phyloP scores from a whole-genome alignment of 2,329 filamentous ascomycete species.

The Alternaria sp. region DNA sequence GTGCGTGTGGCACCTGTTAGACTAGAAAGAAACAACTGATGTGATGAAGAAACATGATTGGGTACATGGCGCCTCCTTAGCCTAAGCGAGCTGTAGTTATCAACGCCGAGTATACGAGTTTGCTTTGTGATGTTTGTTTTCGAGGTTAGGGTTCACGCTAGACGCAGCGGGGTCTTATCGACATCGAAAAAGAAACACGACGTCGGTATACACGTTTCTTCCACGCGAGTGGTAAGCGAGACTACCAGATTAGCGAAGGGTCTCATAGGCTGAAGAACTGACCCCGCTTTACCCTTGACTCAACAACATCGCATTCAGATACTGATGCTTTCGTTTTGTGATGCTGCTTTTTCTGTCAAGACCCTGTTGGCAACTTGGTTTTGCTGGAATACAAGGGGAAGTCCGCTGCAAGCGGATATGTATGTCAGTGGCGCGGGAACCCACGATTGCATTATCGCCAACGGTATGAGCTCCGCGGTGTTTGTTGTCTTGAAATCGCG shows the following conservation, averaged over 20 bases:
- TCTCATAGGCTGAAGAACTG: not conserved
- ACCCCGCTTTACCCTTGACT: not conserved
- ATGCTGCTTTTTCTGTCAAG: not conserved
- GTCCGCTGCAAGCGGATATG: not conserved
- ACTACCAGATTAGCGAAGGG: not conserved
- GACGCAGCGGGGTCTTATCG: not conserved
- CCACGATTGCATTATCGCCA: not conserved
- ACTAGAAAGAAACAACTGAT: not conserved
- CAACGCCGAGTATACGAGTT: not conserved
- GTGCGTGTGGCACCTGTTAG: not conserved
- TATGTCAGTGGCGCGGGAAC: not conserved
- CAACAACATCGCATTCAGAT: not conserved
- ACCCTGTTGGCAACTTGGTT: not conserved
- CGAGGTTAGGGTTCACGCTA: not conserved
- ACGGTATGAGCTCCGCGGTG: not conserved
- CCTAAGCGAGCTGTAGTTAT: not conserved
- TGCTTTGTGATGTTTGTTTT: conserved; percentile 5
- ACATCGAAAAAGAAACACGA: not conserved
- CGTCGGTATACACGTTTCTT: not conserved
- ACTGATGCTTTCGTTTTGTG: not conserved
- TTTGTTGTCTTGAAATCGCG: not conserved
- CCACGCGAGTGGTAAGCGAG: conserved; percentile 1
- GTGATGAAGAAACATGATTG: not conserved
- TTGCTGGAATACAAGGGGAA: not conserved
- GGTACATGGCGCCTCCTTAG: not conserved